Conservation (phyloP, 2,329 filamentous ascomycete genomes). For the Trichophaea hybrida region DNA sequence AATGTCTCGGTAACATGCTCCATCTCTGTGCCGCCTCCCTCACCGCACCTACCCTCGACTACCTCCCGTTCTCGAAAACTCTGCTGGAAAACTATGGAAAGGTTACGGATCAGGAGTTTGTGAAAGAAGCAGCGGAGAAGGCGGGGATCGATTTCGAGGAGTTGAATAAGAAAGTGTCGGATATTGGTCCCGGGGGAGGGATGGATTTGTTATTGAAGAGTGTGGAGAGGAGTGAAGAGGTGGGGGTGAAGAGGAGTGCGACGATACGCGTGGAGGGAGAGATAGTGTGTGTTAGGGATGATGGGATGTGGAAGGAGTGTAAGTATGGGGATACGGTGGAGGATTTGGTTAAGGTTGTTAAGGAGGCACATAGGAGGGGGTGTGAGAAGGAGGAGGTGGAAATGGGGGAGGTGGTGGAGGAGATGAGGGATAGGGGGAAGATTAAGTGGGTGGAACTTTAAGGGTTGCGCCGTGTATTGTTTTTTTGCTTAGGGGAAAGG, state of each 20-base stretch:
- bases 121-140: constrained; percentile 79
- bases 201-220: constrained; percentile 52
- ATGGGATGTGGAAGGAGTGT: constrained; percentile 65
- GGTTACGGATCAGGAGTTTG: constrained; percentile 64
- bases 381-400: constrained; percentile 30
- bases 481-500: no score
- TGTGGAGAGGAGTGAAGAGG: constrained; percentile 42
- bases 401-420: neutral
- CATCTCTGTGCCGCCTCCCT: constrained; percentile 76
- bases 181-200: constrained; percentile 58
- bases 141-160: constrained; percentile 55
- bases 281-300: constrained; percentile 72
- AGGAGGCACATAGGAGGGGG: constrained; percentile 30
- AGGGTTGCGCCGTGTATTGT: neutral
- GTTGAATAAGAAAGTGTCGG: constrained; percentile 67
- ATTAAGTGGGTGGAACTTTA: neutral
- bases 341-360: constrained; percentile 62
- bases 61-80: constrained; percentile 88
- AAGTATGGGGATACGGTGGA: constrained; percentile 51
- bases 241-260: constrained; percentile 57
- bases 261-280: constrained; percentile 66
- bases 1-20: constrained; percentile 90
- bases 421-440: neutral
- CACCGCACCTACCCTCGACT: constrained; percentile 44
- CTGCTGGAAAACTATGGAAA: constrained; percentile 54